phyloP scores from a whole-genome alignment of 2,329 filamentous ascomycete species.

The Penicillium sp. region DNA sequence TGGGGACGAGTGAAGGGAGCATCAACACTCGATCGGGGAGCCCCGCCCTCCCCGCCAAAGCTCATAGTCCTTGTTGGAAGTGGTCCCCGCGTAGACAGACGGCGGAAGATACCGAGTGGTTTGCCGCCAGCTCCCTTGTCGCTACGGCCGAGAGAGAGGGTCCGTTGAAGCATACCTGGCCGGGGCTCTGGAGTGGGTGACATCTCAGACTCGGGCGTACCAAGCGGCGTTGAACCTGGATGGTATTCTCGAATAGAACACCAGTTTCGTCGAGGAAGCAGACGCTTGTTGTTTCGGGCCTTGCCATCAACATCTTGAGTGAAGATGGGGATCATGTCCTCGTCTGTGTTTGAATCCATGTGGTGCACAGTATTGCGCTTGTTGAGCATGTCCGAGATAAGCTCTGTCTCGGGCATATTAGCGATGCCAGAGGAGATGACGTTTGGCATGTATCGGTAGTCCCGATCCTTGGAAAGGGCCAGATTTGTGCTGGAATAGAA shows the following conservation, averaged over 20 bases:
- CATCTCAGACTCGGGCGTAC: conserved; percentile 54
- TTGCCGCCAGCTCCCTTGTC: conserved; percentile 43
- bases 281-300: conserved; percentile 80
- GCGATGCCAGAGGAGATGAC: conserved; percentile 90
- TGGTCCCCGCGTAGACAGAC: conserved; percentile 42
- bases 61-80: conserved; percentile 38
- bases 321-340: conserved; percentile 95
- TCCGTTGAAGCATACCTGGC: conserved; percentile 49
- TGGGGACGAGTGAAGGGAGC: conserved; percentile 25
- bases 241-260: conserved; percentile 84
- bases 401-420: conserved; percentile 80
- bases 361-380: conserved; percentile 76
- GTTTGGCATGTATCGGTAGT: conserved; percentile 96
- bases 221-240: conserved; percentile 69
- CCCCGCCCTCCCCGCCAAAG: conserved; percentile 28
- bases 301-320: conserved; percentile 83
- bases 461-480: conserved; percentile 76
- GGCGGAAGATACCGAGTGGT: conserved; percentile 41
- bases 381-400: conserved; percentile 88
- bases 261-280: conserved; percentile 91
- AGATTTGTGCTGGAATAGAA: conserved; percentile 91
- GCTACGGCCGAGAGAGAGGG: conserved; percentile 57
- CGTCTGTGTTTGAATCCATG: conserved; percentile 69
- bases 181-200: conserved; percentile 28
- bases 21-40: conserved; percentile 37